A percentile compares a stretch with the other conserved stretches of the same genome.
These are phyloP conservation scores for Salix exigua DNA, from an alignment of 345 rosid genomes.

Conservation along the genomic window DNA sequence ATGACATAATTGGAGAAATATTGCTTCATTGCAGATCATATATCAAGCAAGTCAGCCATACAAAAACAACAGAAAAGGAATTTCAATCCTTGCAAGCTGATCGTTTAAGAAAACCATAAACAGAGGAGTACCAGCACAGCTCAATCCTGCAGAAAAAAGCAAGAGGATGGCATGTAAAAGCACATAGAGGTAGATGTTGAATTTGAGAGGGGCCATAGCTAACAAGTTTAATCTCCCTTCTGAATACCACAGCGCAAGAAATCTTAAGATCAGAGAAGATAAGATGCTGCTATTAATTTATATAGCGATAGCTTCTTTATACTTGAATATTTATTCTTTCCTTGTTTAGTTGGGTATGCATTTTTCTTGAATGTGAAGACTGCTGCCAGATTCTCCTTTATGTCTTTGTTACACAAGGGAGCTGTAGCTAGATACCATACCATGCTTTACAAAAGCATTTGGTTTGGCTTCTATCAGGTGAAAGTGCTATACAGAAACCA, in stretches of 20 bases:
- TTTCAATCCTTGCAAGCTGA: too few relatives aligned
- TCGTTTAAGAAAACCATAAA: too few relatives aligned
- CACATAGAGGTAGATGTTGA: not conserved
- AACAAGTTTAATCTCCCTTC: not conserved
- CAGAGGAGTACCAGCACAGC: not conserved
- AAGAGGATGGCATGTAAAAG: not conserved
- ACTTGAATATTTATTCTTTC: not conserved
- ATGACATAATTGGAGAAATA: too few relatives aligned
- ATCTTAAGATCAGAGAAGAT: too few relatives aligned
- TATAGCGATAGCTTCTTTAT: not conserved
- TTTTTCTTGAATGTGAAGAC: not conserved
- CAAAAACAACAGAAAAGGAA: not conserved
- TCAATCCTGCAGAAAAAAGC: not conserved
- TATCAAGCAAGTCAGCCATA: not conserved
- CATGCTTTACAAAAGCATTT: not conserved
- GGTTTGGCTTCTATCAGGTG: not conserved
- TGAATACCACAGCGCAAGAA: too few relatives aligned
- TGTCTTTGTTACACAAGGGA: not conserved
- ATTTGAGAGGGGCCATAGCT: not conserved
- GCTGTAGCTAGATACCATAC: not conserved
- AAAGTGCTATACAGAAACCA: not conserved
- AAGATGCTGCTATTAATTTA: too few relatives aligned
- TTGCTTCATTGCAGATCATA: not conserved
- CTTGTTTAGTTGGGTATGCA: not conserved
- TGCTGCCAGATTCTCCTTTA: not conserved